phyloP scores from a whole-genome alignment of 2,329 filamentous ascomycete genomes.

The Diaporthe humulicola region DNA sequence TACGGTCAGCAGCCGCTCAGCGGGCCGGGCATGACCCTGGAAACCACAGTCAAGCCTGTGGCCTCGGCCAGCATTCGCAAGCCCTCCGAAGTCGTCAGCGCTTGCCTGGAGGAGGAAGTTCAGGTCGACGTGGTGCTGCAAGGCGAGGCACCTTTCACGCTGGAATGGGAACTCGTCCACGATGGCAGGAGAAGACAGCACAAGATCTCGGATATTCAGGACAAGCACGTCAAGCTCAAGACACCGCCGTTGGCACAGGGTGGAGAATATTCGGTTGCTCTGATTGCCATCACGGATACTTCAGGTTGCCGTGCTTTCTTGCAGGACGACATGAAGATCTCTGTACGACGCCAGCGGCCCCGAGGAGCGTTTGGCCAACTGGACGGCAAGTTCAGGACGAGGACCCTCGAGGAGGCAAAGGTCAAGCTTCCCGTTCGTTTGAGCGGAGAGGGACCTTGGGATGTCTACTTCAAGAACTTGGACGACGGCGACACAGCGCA shows the following conservation, averaged over 20 bases:
- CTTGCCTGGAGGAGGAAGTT: constrained; percentile 87
- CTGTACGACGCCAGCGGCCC: constrained; percentile 89
- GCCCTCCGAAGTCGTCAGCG: constrained; percentile 67
- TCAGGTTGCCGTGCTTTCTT: constrained; percentile 89
- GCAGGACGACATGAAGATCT: constrained; percentile 86
- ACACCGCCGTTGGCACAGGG: constrained; percentile 83
- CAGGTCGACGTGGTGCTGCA: constrained; percentile 78
- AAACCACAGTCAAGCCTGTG: constrained; percentile 94
- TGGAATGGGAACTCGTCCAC: constrained; percentile 95
- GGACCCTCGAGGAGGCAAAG: constrained; percentile 81
- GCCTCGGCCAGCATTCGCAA: constrained; percentile 81
- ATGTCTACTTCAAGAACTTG: constrained; percentile 79
- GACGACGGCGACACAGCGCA: constrained; percentile 62
- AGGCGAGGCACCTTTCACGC: constrained; percentile 87
- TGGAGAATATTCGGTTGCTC: constrained; percentile 88
- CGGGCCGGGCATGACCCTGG: constrained; percentile 73
- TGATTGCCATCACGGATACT: constrained; percentile 88
- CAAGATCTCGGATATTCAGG: constrained; percentile 73
- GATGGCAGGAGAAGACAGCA: constrained; percentile 85
- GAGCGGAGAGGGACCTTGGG: constrained; percentile 89
- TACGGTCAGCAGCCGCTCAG: constrained; percentile 77
- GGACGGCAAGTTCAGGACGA: constrained; percentile 81
- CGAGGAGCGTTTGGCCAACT: constrained; percentile 88
- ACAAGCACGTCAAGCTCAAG: constrained; percentile 75
- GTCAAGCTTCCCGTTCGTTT: constrained; percentile 86